Evolutionary conservation across 2,329 filamentous ascomycete genomes (phyloP).

Genomic region (Diaporthe eres): DNA sequence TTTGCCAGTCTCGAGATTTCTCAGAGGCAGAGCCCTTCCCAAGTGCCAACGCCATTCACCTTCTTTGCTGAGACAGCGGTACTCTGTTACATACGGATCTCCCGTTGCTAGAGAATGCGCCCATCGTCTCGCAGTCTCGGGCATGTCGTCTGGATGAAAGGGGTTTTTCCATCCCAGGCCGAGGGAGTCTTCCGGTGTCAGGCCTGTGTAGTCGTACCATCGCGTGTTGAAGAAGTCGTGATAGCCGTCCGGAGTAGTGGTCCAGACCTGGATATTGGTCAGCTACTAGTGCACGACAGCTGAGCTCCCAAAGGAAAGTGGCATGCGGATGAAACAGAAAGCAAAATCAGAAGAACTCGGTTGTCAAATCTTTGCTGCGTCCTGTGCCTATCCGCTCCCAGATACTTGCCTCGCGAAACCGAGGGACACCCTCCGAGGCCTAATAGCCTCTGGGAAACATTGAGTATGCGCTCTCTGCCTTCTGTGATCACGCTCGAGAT

Average conservation of each 20-base stretch:
- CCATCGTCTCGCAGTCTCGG: slow-evolving; percentile 70
- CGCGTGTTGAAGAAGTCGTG: slow-evolving; percentile 82
- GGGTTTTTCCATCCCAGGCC: slow-evolving; percentile 74
- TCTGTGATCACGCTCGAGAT: not conserved
- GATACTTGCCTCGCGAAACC: slow-evolving; percentile 26
- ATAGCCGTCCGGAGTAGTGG: slow-evolving; percentile 74
- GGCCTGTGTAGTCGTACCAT: slow-evolving; percentile 86
- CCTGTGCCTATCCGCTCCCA: not conserved
- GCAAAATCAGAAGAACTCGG: not conserved
- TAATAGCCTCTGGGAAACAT: not conserved
- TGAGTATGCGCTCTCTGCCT: not conserved
- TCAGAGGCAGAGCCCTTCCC: slow-evolving; percentile 77
- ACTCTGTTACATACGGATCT: slow-evolving; percentile 78
- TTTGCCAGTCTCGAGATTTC: slow-evolving; percentile 73
- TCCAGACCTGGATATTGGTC: slow-evolving; percentile 68
- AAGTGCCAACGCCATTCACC: slow-evolving; percentile 87
- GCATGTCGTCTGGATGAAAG: slow-evolving; percentile 80
- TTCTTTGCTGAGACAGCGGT: slow-evolving; percentile 75
- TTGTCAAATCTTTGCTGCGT: not conserved
- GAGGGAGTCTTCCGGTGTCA: slow-evolving; percentile 72
- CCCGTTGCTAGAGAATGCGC: slow-evolving; percentile 74
- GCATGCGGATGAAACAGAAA: no score
- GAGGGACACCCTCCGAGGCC: slow-evolving; percentile 23
- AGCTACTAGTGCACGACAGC: not conserved
- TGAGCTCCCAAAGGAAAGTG: not conserved